Base-by-base conservation (phyloP, 257 asterid genomes). In the Salvia rosmarinus region DNA sequence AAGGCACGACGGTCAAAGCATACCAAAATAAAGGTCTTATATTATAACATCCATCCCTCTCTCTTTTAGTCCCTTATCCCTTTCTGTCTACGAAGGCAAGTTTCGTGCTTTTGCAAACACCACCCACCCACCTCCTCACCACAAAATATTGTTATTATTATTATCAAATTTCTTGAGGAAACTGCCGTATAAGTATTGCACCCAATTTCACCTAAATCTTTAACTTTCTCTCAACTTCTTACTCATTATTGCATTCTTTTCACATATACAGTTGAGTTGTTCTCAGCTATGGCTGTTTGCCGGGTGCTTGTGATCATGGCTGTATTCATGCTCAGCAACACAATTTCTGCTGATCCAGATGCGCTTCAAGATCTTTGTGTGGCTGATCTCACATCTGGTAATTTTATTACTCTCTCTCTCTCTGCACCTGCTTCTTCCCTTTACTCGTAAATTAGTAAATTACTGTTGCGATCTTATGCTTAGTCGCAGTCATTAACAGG, bases 361-460 rank as follows among this genome's bases (percentile, higher is more conserved):
- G 9, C 58, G 81, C 86, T 84, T 70, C 86, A 84, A 70, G 89
- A 84, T 70, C 42, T 84, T 5, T 84, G 86, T 37, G 86, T 82
- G 1, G 89, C 89, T 57, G 85, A 84, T 80, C 85, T 75, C 82
- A 25, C 68, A 40, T 81, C 89, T 69, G 82, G 89, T 82, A 67
- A 20, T 4, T 39, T 19, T 9, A 2, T 34, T 17, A 9, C 6
- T 13, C 16, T 57, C 14, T 67, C 14, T 47, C 12, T 34, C 30
- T 25, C 30, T 25, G 30, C 30, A 25, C 30, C 30, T 25, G 30
- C 30, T 25, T 25, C 30, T 25, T 25, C 30, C 30, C 30, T 25
- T 25, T 25, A 1, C 30, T 25, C 2, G 30, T 25, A 25, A 25
- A 25, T 25, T 25, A 25, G 30, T 25, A 5, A 9, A 16, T 16